These are phyloP conservation scores for Fomes fomentarius DNA, from an alignment of 1,284 basidiomycete genomes.

Conservation along the genomic window DNA sequence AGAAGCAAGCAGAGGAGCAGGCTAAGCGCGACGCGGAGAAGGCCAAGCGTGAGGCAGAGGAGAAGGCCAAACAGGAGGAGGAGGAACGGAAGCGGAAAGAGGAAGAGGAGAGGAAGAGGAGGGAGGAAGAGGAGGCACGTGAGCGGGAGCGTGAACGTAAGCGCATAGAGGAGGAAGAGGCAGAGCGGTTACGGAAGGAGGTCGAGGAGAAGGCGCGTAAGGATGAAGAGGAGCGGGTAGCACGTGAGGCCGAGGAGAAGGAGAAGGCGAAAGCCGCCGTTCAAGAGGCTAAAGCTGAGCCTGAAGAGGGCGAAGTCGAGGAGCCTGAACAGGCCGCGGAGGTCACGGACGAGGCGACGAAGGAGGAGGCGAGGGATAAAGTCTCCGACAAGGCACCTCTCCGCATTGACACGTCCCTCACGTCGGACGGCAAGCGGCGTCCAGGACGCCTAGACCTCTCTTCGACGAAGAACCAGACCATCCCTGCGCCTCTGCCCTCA, in stretches of 20 bases:
- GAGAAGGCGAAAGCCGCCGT: conserved; percentile 20
- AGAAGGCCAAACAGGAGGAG: conserved; percentile 31
- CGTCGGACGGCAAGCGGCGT: conserved; percentile 47
- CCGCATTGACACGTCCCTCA: conserved; percentile 61
- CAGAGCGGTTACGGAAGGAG: conserved; percentile 38
- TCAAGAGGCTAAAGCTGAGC: conserved; percentile 37
- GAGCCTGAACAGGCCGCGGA: conserved; percentile 40
- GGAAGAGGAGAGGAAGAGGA: conserved; percentile 38
- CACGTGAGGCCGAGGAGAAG: conserved; percentile 34
- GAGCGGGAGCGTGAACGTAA: too few relatives aligned
- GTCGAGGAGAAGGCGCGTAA: conserved; percentile 33
- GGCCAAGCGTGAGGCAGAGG: conserved; percentile 31
- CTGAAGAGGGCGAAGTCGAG: conserved; percentile 42
- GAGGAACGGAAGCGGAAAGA: conserved; percentile 33
- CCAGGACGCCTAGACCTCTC: conserved; percentile 78
- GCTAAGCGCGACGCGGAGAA: conserved; percentile 30
- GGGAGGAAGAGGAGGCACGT: conserved; percentile 40
- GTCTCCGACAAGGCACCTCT: conserved; percentile 50
- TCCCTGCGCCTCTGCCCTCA: conserved; percentile 57
- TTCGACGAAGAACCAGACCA: conserved; percentile 42
- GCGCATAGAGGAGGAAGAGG: conserved; percentile 46
- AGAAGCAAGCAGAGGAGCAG: conserved; percentile 39
- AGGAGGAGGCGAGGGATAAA: conserved; percentile 40
- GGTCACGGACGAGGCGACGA: conserved; percentile 33
- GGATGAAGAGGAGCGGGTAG: conserved; percentile 33